A percentile compares a stretch with the other conserved stretches of the same genome.
Evolutionary conservation across 345 rosid species (phyloP).

Genomic region (Eucalyptus pauciflora): DNA sequence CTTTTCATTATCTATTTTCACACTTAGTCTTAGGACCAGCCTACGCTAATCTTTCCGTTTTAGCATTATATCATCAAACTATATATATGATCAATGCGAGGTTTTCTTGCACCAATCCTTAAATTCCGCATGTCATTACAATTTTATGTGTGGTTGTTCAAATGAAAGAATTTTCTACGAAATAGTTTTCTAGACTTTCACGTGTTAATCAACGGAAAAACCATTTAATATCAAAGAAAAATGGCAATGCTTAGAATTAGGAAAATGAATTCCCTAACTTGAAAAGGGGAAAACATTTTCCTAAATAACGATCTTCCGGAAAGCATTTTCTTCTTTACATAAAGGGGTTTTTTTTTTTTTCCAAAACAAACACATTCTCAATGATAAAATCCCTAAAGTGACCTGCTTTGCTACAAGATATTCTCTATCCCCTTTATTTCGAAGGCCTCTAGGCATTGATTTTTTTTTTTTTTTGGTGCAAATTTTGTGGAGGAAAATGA

Average conservation of each 20-base stretch:
- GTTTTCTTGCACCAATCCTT: background rate
- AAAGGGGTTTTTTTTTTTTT: background rate
- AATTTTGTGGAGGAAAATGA: background rate
- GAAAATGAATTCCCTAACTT: background rate
- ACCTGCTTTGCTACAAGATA: background rate
- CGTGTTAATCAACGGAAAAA: rapidly evolving
- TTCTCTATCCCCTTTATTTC: background rate
- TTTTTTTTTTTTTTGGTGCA: background rate
- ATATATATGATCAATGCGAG: background rate
- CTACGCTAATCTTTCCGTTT: background rate
- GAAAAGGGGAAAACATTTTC: background rate
- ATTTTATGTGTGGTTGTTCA: background rate
- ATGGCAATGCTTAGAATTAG: background rate
- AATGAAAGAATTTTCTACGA: background rate
- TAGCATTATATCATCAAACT: background rate
- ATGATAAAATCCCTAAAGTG: background rate
- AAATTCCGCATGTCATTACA: background rate
- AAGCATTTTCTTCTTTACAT: background rate
- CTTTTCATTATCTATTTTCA: background rate
- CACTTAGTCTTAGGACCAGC: background rate
- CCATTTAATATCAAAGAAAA: background rate
- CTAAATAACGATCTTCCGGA: background rate
- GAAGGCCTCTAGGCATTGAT: background rate
- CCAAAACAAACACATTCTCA: background rate
- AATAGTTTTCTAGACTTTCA: background rate